Evolutionary conservation across 208 protist genomes (phyloP).

Genomic region (Acanthamoeba triangularis): DNA sequence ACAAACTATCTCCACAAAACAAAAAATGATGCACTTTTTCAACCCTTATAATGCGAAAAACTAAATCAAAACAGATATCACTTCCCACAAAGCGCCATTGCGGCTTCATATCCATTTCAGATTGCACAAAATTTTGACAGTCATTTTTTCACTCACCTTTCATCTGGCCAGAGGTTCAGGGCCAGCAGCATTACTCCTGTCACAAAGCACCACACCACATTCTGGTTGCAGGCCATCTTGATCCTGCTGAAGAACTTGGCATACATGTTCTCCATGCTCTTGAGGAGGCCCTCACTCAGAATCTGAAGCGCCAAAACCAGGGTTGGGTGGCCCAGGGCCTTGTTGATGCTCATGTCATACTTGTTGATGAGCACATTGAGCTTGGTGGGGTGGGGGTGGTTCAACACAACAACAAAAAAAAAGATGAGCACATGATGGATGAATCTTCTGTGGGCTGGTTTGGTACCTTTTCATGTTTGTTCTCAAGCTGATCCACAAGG

Average conservation of each 20-base stretch:
- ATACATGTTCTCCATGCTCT: conserved; percentile 60
- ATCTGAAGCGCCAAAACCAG: conserved; percentile 42
- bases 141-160: no score
- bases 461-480: conserved; percentile 14
- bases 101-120: no score
- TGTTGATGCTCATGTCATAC: conserved; percentile 34
- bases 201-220: conserved; percentile 52
- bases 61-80: no score
- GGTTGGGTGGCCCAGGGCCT: background rate
- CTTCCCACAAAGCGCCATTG: no score
- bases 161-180: no score
- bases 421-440: background rate
- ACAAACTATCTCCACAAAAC: no score
- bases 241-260: conserved; percentile 68
- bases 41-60: no score
- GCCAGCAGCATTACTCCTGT: conserved; percentile 40
- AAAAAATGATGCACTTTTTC: no score
- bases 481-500: background rate
- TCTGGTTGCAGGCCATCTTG: conserved; percentile 20
- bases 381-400: no score
- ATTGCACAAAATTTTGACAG: no score
- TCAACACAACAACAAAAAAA: no score
- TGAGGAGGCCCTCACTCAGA: background rate
- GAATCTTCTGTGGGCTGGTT: no score
- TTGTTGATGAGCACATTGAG: background rate